Conservation (phyloP, 2,329 filamentous ascomycete genomes). For the Penicillium concentricum region DNA sequence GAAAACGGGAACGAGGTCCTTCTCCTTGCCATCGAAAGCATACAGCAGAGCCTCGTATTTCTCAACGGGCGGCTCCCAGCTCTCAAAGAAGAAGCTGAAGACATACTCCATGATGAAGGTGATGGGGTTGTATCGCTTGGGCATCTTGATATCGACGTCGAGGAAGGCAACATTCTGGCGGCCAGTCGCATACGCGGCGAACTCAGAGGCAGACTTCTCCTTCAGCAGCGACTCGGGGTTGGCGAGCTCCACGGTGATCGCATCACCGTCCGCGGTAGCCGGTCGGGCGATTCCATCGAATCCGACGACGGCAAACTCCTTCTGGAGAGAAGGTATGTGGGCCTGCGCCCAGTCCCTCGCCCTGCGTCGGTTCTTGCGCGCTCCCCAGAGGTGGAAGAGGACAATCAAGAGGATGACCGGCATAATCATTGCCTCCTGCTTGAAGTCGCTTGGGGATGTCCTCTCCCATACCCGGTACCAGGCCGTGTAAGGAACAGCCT, state of each 20-base stretch:
- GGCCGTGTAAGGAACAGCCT: slow-evolving; percentile 72
- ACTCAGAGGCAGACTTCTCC: slow-evolving; percentile 87
- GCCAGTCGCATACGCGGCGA: slow-evolving; percentile 81
- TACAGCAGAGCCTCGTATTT: slow-evolving; percentile 74
- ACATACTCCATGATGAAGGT: slow-evolving; percentile 64
- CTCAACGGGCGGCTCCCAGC: slow-evolving; percentile 67
- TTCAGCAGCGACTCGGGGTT: slow-evolving; percentile 65
- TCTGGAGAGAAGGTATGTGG: slow-evolving; percentile 68
- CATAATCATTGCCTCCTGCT: slow-evolving; percentile 79
- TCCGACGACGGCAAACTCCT: slow-evolving; percentile 85
- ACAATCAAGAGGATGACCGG: slow-evolving; percentile 72
- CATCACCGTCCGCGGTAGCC: slow-evolving; percentile 46
- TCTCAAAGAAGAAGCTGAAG: slow-evolving; percentile 77
- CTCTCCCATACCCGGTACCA: slow-evolving; percentile 98
- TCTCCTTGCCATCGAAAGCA: slow-evolving; percentile 89
- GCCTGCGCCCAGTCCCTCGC: slow-evolving; percentile 77
- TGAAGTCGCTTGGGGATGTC: slow-evolving; percentile 78
- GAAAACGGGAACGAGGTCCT: slow-evolving; percentile 66
- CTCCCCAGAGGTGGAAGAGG: slow-evolving; percentile 76
- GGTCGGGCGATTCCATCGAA: slow-evolving; percentile 60
- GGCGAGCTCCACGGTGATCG: slow-evolving; percentile 39
- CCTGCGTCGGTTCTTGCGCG: slow-evolving; percentile 74
- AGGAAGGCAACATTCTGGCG: slow-evolving; percentile 90
- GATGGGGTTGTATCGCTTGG: slow-evolving; percentile 84
- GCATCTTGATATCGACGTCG: slow-evolving; percentile 77